Percentiles rank a stretch among this genome's conserved stretches.
These are phyloP conservation scores for Nicotiana rustica DNA, from an alignment of 305 asterid species.

Conservation along the genomic window DNA sequence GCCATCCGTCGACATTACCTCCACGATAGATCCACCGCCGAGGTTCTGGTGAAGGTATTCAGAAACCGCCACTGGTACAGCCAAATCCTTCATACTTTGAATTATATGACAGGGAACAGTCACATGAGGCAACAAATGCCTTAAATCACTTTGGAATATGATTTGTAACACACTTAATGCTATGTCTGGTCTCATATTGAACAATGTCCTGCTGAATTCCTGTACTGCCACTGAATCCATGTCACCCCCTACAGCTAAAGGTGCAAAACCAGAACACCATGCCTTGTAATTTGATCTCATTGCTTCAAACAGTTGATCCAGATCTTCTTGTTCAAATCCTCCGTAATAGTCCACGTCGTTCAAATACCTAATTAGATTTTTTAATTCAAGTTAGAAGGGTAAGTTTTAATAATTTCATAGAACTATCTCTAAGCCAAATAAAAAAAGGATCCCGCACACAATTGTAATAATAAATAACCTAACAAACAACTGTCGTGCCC, in stretches of 20 bases:
- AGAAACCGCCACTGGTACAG: constrained; percentile 79
- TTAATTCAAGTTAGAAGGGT: neutral
- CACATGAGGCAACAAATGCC: constrained; percentile 64
- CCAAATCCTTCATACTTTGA: constrained; percentile 84
- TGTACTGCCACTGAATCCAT: constrained; percentile 80
- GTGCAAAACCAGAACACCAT: constrained; percentile 88
- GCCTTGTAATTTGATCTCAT: constrained; percentile 78
- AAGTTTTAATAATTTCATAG: neutral
- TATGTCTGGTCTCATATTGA: constrained; percentile 89
- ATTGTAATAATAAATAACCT: neutral
- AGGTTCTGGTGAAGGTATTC: constrained; percentile 77
- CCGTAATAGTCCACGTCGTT: constrained; percentile 76
- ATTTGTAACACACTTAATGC: constrained; percentile 71
- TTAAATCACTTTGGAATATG: constrained; percentile 67
- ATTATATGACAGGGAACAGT: constrained; percentile 83
- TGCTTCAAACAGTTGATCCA: constrained; percentile 69
- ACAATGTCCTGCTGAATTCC: constrained; percentile 78
- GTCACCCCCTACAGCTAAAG: constrained; percentile 79
- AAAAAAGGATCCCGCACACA: neutral
- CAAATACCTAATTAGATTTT: constrained; percentile 52
- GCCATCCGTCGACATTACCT: constrained; percentile 83
- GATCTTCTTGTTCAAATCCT: constrained; percentile 76
- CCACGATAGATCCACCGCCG: constrained; percentile 69
- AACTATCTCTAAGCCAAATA: neutral
- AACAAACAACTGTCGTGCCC: neutral